Evolutionary conservation across 176 grass and related monocot genomes (phyloP), one percentile per base, ranked within the genome.

Genomic region (Eremochloa ophiuroides): DNA sequence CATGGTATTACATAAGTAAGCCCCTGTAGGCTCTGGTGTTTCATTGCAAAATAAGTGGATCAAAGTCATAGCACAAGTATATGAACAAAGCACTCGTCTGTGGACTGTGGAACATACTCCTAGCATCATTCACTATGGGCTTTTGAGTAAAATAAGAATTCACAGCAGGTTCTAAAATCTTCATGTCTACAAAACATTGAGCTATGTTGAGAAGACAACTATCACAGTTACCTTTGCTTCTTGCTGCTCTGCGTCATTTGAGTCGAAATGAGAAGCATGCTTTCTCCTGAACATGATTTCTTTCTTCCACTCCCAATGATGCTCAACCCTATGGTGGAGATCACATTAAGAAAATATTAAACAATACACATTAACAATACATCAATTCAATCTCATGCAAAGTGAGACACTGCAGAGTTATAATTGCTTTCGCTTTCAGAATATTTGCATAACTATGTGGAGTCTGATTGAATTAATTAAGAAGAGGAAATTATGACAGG

Each of bases 241-340:
- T 69, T 66, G 56, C 73, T 80, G 85, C 33, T 91, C 84, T 37
- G 69, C 69, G 68, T 87, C 75, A 80, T 69, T 85, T 51, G 71
- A 73, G 67, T 78, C 80, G 66, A 78, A 80, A 76, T 85, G 88
- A 66, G 82, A 26, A 42, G 41, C 61, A 3, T 91, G 88, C 77
- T 91, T 93, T 69, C 68, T 91, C 31, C 91, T 74, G 62, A 93
- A 93, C 94, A 97, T 97, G 85, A 69, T 79, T 83, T 5, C 59
- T 62, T 64, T 71, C 64, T 86, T 74, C 47, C 26, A 39, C 60
- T 80, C 50, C 56, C 28, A 74, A 4, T 33, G 56, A 53, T 23
- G 37, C 6, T 87, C 25, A 68, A 50, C 30, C 44, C 35, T 89
- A 41, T 30, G 50, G 48, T 37, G 56, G 44, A 77, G 40, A 1